phyloP scores from a whole-genome alignment of 257 asterid genomes.

The Rauvolfia tetraphylla region DNA sequence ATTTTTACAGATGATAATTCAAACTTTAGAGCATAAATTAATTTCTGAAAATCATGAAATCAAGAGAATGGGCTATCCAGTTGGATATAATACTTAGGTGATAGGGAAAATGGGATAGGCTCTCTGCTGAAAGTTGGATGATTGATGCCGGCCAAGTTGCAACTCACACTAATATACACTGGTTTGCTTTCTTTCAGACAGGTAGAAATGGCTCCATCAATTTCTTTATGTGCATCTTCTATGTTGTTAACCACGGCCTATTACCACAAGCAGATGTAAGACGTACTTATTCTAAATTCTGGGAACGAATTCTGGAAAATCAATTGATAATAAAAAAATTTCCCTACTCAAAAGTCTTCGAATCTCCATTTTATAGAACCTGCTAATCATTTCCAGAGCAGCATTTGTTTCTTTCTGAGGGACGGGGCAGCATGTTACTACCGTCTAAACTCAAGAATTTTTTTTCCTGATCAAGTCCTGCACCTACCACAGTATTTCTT shows the following conservation, averaged over 20 bases:
- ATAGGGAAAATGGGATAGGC: conserved; percentile 65
- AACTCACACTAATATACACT: conserved; percentile 71
- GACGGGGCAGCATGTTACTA: background rate
- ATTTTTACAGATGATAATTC: background rate
- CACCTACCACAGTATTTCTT: background rate
- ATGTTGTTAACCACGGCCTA: conserved; percentile 69
- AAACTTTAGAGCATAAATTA: background rate
- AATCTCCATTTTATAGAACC: background rate
- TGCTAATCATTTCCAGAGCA: background rate
- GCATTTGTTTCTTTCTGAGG: background rate
- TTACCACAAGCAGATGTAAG: background rate
- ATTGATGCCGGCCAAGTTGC: conserved; percentile 76
- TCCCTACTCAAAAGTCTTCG: background rate
- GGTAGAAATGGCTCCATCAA: conserved; percentile 72
- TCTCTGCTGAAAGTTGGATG: conserved; percentile 73
- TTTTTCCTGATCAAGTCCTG: background rate
- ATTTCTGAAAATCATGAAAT: background rate
- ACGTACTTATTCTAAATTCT: background rate
- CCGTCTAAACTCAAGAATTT: background rate
- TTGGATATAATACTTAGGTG: conserved; percentile 45
- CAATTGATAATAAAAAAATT: background rate
- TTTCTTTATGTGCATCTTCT: conserved; percentile 91
- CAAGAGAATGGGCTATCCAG: background rate
- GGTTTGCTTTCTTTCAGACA: conserved; percentile 86
- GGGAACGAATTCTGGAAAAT: background rate